Evolutionary conservation across 2,329 filamentous ascomycete species (phyloP).

Genomic region (Didymella pinodella): DNA sequence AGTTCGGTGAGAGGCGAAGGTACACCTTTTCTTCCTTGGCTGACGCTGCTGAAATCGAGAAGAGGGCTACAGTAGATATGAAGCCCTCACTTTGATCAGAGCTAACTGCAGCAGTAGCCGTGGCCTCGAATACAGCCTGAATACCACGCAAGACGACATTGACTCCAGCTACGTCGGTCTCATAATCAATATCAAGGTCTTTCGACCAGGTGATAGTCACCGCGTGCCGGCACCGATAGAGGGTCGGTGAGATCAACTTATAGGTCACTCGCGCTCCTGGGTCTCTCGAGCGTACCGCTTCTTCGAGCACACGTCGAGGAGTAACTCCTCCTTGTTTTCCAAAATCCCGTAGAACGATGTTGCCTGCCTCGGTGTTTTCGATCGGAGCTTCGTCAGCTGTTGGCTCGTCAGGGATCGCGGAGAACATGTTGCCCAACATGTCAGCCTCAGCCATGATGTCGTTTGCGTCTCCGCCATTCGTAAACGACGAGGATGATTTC

Average conservation of each 20-base stretch:
- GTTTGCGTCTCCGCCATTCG: conserved; percentile 9
- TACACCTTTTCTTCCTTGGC: conserved; percentile 86
- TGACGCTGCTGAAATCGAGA: conserved; percentile 79
- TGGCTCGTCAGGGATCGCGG: conserved; percentile 52
- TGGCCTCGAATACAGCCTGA: conserved; percentile 74
- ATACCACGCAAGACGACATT: conserved; percentile 55
- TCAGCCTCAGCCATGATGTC: conserved; percentile 58
- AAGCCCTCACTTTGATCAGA: conserved; percentile 85
- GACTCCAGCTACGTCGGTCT: conserved; percentile 54
- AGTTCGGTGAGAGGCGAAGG: conserved; percentile 77
- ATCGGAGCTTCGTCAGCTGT: conserved; percentile 48
- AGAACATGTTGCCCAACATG: conserved; percentile 66
- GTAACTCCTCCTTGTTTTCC: conserved; percentile 80
- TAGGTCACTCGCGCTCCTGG: conserved; percentile 72
- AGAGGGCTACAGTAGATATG: conserved; percentile 81
- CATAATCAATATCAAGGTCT: conserved; percentile 64
- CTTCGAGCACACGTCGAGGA: conserved; percentile 80
- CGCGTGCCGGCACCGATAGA: conserved; percentile 78
- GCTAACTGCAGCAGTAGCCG: conserved; percentile 75
- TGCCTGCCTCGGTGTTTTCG: conserved; percentile 52
- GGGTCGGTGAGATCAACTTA: conserved; percentile 73
- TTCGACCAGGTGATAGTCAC: conserved; percentile 83
- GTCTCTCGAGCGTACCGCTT: conserved; percentile 86
- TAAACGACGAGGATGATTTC: background rate
- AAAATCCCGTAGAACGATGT: conserved; percentile 78